phyloP scores from a whole-genome alignment of 306 rosid species.

The Cicer yamashitae region DNA sequence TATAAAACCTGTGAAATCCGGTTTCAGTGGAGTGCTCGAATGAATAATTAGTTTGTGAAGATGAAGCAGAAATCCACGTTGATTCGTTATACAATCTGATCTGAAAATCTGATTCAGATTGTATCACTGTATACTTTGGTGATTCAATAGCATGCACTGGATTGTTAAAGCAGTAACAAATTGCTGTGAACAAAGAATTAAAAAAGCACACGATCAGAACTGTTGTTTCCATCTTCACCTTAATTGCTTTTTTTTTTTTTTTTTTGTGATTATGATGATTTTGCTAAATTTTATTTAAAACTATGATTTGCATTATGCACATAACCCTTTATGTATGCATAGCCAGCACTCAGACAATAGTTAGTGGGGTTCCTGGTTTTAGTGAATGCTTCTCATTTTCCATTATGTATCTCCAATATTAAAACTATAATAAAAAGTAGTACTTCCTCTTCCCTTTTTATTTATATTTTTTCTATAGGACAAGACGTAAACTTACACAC shows the following conservation, averaged over 20 bases:
- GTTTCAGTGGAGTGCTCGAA: slow-evolving; percentile 61
- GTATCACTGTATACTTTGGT: slow-evolving; percentile 61
- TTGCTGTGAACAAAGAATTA: slow-evolving; percentile 27
- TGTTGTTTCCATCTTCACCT: slow-evolving; percentile 48
- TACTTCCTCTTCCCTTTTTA: too few species aligned
- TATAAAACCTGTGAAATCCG: slow-evolving; percentile 79
- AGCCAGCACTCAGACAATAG: not conserved
- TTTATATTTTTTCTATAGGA: too few species aligned
- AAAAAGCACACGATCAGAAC: not conserved
- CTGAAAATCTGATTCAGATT: slow-evolving; percentile 67
- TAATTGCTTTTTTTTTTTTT: not conserved
- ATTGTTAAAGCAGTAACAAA: slow-evolving; percentile 39
- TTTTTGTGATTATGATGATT: not conserved
- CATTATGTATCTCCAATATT: not conserved
- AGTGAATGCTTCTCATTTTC: slow-evolving; percentile 6
- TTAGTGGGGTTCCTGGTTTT: slow-evolving; percentile 14
- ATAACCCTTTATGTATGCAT: not conserved
- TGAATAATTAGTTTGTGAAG: slow-evolving; percentile 53
- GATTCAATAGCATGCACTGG: slow-evolving; percentile 54
- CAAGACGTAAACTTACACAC: too few species aligned
- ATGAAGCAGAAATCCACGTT: slow-evolving; percentile 72
- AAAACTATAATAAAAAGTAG: not conserved
- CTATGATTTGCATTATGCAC: not conserved
- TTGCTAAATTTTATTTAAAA: not conserved
- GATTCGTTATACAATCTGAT: slow-evolving; percentile 71